Base-by-base conservation (phyloP, 768 basidiomycete genomes). In the Hericium alpestre region DNA sequence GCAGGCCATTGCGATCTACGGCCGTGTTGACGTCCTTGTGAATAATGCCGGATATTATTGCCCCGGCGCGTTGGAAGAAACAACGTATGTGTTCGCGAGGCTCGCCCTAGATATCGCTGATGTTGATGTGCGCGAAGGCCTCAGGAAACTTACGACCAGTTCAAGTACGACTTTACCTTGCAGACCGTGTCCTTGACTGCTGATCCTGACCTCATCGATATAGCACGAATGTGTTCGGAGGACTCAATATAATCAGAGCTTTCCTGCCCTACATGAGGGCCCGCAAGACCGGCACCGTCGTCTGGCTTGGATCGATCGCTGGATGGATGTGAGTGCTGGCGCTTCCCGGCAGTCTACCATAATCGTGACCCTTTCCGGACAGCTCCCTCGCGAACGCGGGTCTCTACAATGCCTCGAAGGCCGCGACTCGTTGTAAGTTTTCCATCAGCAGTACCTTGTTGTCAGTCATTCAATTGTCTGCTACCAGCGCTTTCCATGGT, bases 181-280 rank as follows among this genome's bases (percentile, higher is more conserved):
- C n/a, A 10, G 5, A 16, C 1, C n/a, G 9, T 37, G 25, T 27
- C 6, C 4, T n/a, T 18, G 3, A 16, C 7, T 32, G 18, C 8
- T 20, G 16, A 9, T 51, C 22, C 13, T 16, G 8, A 10, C 9
- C 32, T 10, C 1, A 1, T 32, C 32, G 8, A 4, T 27, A 8
- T 39, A 59, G 54, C 49, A 64, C 62, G 8, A 64, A 65, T 49
- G 54, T 65, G 1, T 62, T 64, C 39, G 61, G 64, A 11, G 60
- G 50, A 3, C 47, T 65, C 4, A 58, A 61, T 39, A 61, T 61
- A 41, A 59, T 64, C 6, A 53, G 55, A 38, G 64, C 63, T 10
- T 61, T 61, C 23, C 53, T 65, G 16, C 61, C 64, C 1, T 54
- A 65, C 54, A 59, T 65, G 63, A 58, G 64, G 41, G 53, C 56